Evolutionary conservation across 1,284 basidiomycete species (phyloP).

Genomic region (Cryptococcus jaspeensis): DNA sequence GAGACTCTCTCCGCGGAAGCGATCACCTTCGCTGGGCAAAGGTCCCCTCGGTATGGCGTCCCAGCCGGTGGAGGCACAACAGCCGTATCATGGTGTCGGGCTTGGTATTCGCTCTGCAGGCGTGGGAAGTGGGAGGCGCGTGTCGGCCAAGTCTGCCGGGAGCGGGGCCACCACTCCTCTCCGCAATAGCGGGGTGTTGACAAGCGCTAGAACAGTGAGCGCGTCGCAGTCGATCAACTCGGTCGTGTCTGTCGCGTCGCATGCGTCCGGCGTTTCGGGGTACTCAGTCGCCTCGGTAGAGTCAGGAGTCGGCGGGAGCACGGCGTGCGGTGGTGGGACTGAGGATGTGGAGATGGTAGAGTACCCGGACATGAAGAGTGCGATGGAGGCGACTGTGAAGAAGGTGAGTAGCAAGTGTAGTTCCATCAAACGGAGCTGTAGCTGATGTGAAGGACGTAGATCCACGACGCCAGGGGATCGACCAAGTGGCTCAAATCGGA

Average conservation of each 20-base stretch:
- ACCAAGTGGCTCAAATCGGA: slow-evolving; percentile 31
- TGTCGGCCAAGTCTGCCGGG: no score
- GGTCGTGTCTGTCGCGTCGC: background rate
- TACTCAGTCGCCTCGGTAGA: no score
- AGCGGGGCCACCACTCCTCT: slow-evolving; percentile 2
- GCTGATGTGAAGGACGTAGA: slow-evolving; percentile 5
- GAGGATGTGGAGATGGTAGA: slow-evolving; percentile 15
- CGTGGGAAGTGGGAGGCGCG: no score
- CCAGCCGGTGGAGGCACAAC: no score
- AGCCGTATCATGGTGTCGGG: no score
- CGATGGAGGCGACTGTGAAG: slow-evolving; percentile 18
- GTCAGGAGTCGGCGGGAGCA: no score
- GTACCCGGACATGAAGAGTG: slow-evolving; percentile 15
- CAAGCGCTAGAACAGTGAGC: slow-evolving; percentile 15
- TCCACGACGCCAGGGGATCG: slow-evolving; percentile 26
- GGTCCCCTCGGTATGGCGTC: background rate
- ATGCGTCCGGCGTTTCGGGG: no score
- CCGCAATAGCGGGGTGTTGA: slow-evolving; percentile 15
- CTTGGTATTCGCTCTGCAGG: no score
- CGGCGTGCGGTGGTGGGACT: background rate
- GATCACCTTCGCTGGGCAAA: slow-evolving; percentile 22
- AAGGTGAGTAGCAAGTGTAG: slow-evolving; percentile 15
- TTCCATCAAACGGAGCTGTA: background rate
- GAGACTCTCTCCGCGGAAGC: slow-evolving; percentile 39
- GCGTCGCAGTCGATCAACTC: slow-evolving; percentile 15